These are phyloP conservation scores for Lodderomyces beijingensis DNA, from an alignment of 1,139 yeast genomes.

Conservation along the genomic window DNA sequence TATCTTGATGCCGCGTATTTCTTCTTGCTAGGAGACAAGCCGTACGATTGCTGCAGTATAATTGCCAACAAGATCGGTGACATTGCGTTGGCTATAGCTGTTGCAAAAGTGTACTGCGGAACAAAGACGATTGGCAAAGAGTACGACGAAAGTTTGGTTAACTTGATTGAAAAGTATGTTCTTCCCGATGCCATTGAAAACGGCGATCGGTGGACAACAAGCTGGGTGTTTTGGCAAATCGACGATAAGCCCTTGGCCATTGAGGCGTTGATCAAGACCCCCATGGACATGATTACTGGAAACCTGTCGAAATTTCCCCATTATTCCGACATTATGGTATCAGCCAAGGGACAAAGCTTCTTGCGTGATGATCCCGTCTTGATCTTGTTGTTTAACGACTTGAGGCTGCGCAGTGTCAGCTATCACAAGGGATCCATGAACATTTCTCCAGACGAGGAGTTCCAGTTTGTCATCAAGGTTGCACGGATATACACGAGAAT, in stretches of 20 bases:
- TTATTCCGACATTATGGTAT: conserved; percentile 16
- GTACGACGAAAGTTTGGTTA: conserved; percentile 31
- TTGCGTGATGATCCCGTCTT: conserved; percentile 81
- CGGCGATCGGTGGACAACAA: conserved; percentile 80
- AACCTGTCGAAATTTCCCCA: conserved; percentile 19
- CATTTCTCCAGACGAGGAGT: conserved; percentile 51
- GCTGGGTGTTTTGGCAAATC: conserved; percentile 78
- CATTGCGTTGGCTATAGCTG: conserved; percentile 68
- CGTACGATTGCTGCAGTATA: conserved; percentile 75
- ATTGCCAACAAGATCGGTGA: conserved; percentile 65
- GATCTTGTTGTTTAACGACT: conserved; percentile 56
- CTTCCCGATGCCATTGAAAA: conserved; percentile 53
- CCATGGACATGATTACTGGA: conserved; percentile 37
- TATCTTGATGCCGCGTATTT: conserved; percentile 86
- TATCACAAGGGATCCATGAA: conserved; percentile 47
- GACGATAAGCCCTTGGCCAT: conserved; percentile 50
- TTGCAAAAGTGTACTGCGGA: conserved; percentile 64
- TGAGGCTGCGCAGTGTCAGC: conserved; percentile 48
- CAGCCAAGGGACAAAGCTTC: conserved; percentile 39
- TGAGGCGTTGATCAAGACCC: conserved; percentile 61
- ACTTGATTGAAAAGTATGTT: conserved; percentile 48
- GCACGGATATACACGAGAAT: conserved; percentile 70
- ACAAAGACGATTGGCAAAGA: conserved; percentile 9
- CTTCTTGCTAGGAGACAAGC: conserved; percentile 73
- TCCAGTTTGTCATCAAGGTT: conserved; percentile 56